These are phyloP conservation scores for Fusarium nanum DNA, from an alignment of 2,329 filamentous ascomycete species.

Conservation along the genomic window DNA sequence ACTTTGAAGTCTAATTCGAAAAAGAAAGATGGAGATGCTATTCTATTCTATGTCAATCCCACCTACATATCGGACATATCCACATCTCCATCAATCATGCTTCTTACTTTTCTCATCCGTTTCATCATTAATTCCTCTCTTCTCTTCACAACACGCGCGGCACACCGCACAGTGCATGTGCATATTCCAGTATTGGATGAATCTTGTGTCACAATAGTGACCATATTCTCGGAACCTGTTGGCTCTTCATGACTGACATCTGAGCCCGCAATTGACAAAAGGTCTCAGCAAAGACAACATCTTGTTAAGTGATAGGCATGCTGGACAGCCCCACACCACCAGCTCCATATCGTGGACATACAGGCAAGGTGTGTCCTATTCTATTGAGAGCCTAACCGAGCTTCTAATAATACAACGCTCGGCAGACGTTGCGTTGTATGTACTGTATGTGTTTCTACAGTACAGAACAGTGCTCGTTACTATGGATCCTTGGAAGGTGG, in stretches of 20 bases:
- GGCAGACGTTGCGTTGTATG: constrained; percentile 1
- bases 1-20: constrained; percentile 12
- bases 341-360: constrained; percentile 1
- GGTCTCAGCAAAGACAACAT: neutral
- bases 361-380: constrained; percentile 12
- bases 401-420: constrained; percentile 26
- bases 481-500: constrained; percentile 4
- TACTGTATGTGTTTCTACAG: constrained; percentile 1
- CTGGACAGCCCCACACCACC: constrained; percentile 15
- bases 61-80: neutral
- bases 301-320: neutral
- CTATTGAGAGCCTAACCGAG: neutral
- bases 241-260: constrained; percentile 28
- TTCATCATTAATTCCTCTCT: neutral
- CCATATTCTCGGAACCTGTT: constrained; percentile 17
- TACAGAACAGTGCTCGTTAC: neutral
- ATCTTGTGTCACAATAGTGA: constrained; percentile 10
- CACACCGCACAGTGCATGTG: neutral
- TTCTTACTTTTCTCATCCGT: neutral
- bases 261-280: constrained; percentile 30
- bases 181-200: neutral
- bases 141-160: neutral
- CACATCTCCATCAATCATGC: neutral
- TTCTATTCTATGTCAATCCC: neutral
- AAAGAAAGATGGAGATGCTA: neutral